phyloP scores from a whole-genome alignment of 345 rosid genomes.

The Lumnitzera racemosa region DNA sequence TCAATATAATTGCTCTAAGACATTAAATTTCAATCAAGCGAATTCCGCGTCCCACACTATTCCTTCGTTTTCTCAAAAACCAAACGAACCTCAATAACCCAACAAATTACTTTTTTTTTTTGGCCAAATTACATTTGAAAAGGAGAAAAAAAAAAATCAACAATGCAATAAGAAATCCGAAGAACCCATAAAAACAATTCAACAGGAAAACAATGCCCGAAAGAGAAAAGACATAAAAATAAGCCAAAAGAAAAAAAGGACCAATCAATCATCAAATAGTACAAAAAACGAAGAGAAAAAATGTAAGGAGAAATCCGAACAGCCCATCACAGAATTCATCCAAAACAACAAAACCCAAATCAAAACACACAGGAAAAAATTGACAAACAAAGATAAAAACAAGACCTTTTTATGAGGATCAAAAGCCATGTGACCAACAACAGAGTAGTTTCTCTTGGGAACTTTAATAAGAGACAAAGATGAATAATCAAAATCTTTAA shows the following conservation, averaged over 20 bases:
- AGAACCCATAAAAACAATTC: too few relatives aligned
- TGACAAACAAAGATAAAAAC: not conserved
- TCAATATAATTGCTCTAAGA: not conserved
- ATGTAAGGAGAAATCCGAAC: not conserved
- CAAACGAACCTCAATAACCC: not conserved
- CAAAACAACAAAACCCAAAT: not conserved
- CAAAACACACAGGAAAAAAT: not conserved
- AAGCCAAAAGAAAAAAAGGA: too few relatives aligned
- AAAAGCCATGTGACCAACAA: constrained; percentile 30
- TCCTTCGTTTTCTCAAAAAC: not conserved
- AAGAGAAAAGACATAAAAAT: too few relatives aligned
- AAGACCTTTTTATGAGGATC: constrained; percentile 72
- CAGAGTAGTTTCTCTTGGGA: constrained; percentile 43
- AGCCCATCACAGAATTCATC: not conserved
- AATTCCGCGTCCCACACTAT: not conserved
- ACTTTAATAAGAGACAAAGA: constrained; percentile 39
- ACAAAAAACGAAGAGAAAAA: too few relatives aligned
- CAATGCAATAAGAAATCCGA: too few relatives aligned
- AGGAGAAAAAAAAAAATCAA: too few relatives aligned
- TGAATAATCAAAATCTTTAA: constrained; percentile 31
- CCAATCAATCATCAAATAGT: too few relatives aligned
- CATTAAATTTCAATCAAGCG: not conserved
- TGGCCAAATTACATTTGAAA: too few relatives aligned
- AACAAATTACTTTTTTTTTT: too few relatives aligned
- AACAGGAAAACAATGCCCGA: too few relatives aligned